Base-by-base conservation (phyloP, 345 rosid genomes). In the Bretschneidera sinensis region DNA sequence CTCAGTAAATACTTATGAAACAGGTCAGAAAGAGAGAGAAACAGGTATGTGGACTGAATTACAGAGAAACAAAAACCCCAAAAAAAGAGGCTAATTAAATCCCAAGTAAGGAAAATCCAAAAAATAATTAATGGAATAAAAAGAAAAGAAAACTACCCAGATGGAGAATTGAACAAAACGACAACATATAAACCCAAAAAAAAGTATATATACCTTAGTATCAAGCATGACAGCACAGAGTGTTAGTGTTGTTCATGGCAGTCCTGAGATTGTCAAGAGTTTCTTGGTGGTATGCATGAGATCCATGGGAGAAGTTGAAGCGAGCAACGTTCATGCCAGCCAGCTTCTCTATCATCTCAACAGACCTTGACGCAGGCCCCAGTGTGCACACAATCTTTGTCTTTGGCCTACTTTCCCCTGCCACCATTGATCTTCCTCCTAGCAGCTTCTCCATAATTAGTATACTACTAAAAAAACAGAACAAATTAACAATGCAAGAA, bases 251-350 rank as follows among this genome's bases (percentile, higher is more conserved):
- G 9, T 45, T 51, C 71, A 68, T 68, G 56, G 71, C 71, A 17
- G 71, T 53, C 18, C 71, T 63, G 56, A 68, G 71, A 60, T 63
- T 73, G 19, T 68, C 77, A 6, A 73, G 77, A 22, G 77, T 73
- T 59, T 69, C 77, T 48, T 74, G 77, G 51, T 74, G 77, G 51
- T 74, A 68, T 9, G 34, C 55, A 65, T 74, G 77, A 51, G 70
- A 59, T 7, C 77, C 73, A 56, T 73, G 77, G 8, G 89, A 77
- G 74, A 79, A 77, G 47, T 81, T 81, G 74, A 82, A 83, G 56
- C 88, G 81, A 11, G 85, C 88, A 17, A 83, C 85, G 60, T 80
- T 83, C 88, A 83, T 83, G 51, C 88, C 85, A 22, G 83, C 83
- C 55, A 83, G 88, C 74, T 81, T 83, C 71, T 83, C 86, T 18